Base-by-base conservation (phyloP, 495 filamentous ascomycete species). In the Penicillium manginii region DNA sequence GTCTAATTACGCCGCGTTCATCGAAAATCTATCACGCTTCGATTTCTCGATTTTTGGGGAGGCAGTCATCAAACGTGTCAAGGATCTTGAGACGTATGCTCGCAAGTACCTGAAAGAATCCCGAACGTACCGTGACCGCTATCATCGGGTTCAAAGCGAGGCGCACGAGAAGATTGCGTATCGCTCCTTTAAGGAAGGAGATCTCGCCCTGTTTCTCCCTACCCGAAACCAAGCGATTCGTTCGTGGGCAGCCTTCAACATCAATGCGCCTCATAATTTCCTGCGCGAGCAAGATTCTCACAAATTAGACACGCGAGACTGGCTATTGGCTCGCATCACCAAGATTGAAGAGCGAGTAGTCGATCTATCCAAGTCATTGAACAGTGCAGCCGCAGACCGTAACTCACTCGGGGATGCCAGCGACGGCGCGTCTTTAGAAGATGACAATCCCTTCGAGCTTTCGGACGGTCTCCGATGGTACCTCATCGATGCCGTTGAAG, bases 221-320 rank as follows among this genome's bases (percentile, higher is more conserved):
- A 99, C 94, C 0, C 81, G 92, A 21, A 97, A 98, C 61, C 92
- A 96, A 69, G 88, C 88, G 22, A 94, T 92, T 5, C 87, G 94
- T 10, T 92, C 94, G 3, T 99, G 94, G 94, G 94, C 94, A 4
- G 94, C 96, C 3, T 99, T 99, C 79, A 99, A 99, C 67, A 88
- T 98, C 47, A 92, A 92, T 1, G 93, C 91, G 51, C 94, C 94
- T 14, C 94, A 99, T 71, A 97, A 92, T 75, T 99, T 99, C 77
- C 79, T 99, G 0, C 88, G 91, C 31, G 94, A 99, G 72, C 91
- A 96, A 71, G 92, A 97, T 55, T 79, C 81, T 0, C 96, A 98
- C 66, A 89, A 92, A 57, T 81, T 99, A 12, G 81, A 86, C 40
- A 84, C 80, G 29, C 82, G 91, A 22, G 96, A 98, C 64, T 99